A percentile compares a stretch with the other conserved stretches of the same genome.
These are phyloP conservation scores for Trematosphaeria pertusa DNA, from an alignment of 2,329 filamentous ascomycete species.

Conservation along the genomic window DNA sequence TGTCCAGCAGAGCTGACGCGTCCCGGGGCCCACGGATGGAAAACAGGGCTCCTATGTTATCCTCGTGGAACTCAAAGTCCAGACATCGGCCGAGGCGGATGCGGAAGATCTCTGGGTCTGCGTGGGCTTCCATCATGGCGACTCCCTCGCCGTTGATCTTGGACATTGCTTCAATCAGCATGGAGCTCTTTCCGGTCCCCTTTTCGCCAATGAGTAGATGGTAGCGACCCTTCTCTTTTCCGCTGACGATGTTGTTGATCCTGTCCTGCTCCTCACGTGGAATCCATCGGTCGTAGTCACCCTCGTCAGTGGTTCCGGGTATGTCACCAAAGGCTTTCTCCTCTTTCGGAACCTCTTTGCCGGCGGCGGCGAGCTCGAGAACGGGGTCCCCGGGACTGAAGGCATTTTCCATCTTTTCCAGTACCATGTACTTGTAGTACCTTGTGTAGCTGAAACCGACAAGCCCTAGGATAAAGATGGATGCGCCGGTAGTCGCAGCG, in stretches of 20 bases:
- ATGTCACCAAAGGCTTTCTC: conserved; percentile 25
- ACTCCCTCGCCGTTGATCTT: conserved; percentile 88
- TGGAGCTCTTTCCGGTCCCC: conserved; percentile 94
- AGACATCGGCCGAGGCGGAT: conserved; percentile 90
- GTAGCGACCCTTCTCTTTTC: conserved; percentile 79
- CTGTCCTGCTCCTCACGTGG: conserved; percentile 79
- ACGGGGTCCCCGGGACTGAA: conserved; percentile 93
- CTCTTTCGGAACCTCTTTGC: conserved; percentile 43
- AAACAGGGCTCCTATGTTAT: conserved; percentile 96
- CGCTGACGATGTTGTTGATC: conserved; percentile 83
- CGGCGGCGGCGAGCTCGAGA: conserved; percentile 66
- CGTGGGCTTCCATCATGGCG: conserved; percentile 95
- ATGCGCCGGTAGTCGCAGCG: conserved; percentile 59
- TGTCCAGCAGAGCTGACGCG: conserved; percentile 89
- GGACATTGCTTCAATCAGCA: conserved; percentile 94
- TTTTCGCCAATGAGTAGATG: conserved; percentile 94
- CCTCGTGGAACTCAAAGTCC: conserved; percentile 96
- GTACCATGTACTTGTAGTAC: conserved; percentile 85
- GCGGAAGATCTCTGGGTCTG: conserved; percentile 93
- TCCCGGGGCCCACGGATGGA: conserved; percentile 92
- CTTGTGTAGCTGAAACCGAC: conserved; percentile 56
- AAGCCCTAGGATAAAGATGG: conserved; percentile 56
- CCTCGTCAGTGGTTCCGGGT: conserved; percentile 54
- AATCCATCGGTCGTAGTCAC: conserved; percentile 75
- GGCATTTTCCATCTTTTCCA: conserved; percentile 91